phyloP scores from a whole-genome alignment of 805 yeast genomes.

The Pichia cephalocereana region DNA sequence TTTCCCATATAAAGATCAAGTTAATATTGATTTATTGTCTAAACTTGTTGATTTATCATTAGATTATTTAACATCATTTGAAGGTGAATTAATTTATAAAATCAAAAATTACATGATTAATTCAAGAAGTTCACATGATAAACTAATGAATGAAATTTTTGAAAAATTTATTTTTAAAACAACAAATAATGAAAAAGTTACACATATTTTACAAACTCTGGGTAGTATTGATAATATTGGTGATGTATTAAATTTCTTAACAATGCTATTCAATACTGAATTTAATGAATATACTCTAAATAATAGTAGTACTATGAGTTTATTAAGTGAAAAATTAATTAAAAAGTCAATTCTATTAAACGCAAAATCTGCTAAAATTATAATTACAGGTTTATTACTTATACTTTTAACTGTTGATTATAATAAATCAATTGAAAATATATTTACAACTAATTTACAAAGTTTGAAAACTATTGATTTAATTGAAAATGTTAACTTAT shows the following conservation, averaged over 20 bases:
- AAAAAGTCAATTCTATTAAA: constrained; percentile 14
- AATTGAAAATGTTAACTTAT: not conserved
- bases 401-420: constrained; percentile 26
- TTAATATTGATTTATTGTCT: constrained; percentile 5
- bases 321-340: constrained; percentile 17
- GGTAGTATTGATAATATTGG: constrained; percentile 16
- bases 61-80: constrained; percentile 24
- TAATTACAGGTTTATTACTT: constrained; percentile 20
- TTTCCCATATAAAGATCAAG: constrained; percentile 2
- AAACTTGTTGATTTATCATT: constrained; percentile 2
- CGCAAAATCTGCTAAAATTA: constrained; percentile 11
- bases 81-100: constrained; percentile 29
- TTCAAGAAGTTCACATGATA: constrained; percentile 27
- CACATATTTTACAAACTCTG: constrained; percentile 26
- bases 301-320: constrained; percentile 16
- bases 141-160: constrained; percentile 32
- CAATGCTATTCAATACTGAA: constrained; percentile 21
- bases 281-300: constrained; percentile 13
- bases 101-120: constrained; percentile 25
- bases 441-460: constrained; percentile 15
- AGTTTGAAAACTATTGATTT: constrained; percentile 10
- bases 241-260: constrained; percentile 28
- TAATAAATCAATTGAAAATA: constrained; percentile 17
- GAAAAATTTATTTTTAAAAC: constrained; percentile 31
- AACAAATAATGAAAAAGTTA: constrained; percentile 31